Conservation (phyloP, 306 rosid species). For the Gastrolobium villosum region DNA sequence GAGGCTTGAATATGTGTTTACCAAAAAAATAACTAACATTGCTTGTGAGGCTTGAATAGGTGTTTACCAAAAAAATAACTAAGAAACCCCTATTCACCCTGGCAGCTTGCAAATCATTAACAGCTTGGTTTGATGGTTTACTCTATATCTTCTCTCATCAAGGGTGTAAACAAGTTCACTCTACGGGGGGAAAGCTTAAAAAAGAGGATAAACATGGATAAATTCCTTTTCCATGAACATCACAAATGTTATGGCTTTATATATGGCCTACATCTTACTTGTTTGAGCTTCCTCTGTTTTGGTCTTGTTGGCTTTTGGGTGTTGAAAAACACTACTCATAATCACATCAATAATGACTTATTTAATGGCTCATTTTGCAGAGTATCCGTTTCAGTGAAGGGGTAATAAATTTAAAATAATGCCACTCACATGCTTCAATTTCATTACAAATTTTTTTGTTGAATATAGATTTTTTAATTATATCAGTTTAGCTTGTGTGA, state of each 20-base stretch:
- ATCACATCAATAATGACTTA: neutral
- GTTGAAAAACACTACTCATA: neutral
- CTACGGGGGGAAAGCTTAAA: neutral
- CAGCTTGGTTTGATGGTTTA: no score
- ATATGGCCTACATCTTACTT: no score
- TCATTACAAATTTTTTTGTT: neutral
- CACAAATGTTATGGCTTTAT: neutral
- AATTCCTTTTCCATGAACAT: neutral
- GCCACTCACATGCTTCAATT: neutral
- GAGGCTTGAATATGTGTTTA: no score
- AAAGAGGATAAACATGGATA: neutral
- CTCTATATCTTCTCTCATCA: neutral
- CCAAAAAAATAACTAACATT: neutral
- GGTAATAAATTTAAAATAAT: neutral
- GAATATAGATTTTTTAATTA: no score
- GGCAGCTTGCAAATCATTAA: no score
- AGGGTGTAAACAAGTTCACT: neutral
- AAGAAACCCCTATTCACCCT: no score
- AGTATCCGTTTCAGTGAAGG: neutral
- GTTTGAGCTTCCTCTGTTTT: neutral
- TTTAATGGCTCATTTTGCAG: neutral
- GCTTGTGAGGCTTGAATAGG: neutral
- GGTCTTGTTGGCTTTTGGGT: conserved; percentile 4
- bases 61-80: neutral
- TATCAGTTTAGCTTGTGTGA: no score